Evolutionary conservation across 306 rosid species (phyloP).

Genomic region (Casuarina glauca): DNA sequence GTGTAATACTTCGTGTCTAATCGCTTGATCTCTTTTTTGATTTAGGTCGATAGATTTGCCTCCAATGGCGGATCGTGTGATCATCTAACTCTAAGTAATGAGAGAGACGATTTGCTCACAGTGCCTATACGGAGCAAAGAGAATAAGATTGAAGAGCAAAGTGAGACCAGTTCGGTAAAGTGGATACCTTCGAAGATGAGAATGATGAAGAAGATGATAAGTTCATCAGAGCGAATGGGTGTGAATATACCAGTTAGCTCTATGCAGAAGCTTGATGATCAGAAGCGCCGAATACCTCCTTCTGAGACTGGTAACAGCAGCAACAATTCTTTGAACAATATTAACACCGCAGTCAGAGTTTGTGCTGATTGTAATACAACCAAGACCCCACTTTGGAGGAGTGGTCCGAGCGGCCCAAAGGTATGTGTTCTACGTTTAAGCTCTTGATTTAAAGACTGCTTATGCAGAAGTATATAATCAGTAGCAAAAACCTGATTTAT

Average conservation of each 20-base stretch:
- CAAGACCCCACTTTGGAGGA: conserved; percentile 97
- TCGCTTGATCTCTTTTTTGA: conserved; percentile 1
- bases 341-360: conserved; percentile 58
- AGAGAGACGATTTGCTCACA: conserved; percentile 30
- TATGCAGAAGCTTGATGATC: conserved; percentile 45
- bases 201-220: conserved; percentile 62
- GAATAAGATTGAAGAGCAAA: conserved; percentile 27
- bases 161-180: conserved; percentile 41
- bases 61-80: conserved; percentile 50
- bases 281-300: conserved; percentile 33
- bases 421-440: conserved; percentile 31
- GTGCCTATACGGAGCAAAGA: conserved; percentile 45
- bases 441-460: too few relatives aligned
- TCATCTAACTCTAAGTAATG: conserved; percentile 25
- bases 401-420: conserved; percentile 99
- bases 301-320: conserved; percentile 34
- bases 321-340: conserved; percentile 36
- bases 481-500: too few relatives aligned
- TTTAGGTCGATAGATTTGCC: conserved; percentile 46
- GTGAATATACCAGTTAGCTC: conserved; percentile 8
- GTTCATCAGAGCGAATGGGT: conserved; percentile 34
- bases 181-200: conserved; percentile 88
- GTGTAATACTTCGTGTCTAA: not conserved
- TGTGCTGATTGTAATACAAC: conserved; percentile 93
- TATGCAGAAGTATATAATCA: too few relatives aligned